Evolutionary conservation across 2,329 filamentous ascomycete species (phyloP), one percentile per base, ranked within the genome.

Genomic region (Colletotrichum theobromicola): DNA sequence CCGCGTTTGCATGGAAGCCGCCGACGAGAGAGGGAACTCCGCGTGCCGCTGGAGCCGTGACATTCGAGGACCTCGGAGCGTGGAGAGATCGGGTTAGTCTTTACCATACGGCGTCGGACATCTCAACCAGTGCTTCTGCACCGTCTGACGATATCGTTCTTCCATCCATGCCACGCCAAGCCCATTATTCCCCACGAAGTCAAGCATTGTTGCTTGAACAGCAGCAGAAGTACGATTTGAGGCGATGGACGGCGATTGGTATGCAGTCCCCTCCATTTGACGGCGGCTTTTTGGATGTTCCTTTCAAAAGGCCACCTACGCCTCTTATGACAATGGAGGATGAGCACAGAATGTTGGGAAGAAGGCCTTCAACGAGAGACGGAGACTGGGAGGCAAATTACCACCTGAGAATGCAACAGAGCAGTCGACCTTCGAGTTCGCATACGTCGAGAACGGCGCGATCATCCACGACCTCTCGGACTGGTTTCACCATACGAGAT

Each of bases 301-400:
- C 62, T 5, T 58, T 58, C 21, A 61, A 6, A 10, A 46, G 68
- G 13, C 68, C 68, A 1, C 62, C 10, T 4, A 72, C 72, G 7
- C 72, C 68, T 5, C 24, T 74, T 7, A 67, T 74, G 72, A 67
- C 72, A 18, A 74, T 67, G 68, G 68, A 74, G 30, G 72, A 74
- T 18, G 72, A 74, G 24, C 46, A 58, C 8, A 67, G 57, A 18
- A 57, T 72, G 9, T 50, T 72, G n/a, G 46, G 62, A 4, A 16
- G 62, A 3, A 67, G 62, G 13, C 62, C 68, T 7, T 63, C 62
- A 4, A 63, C 46, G 3, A 28, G 55, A 50, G 62, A 72, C 28
- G 57, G 46, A 5, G 28, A 67, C 7, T 63, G 62, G 62, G 24
- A 63, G n/a, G 26, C 68, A 18, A 28, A 21, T 13, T 67, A 63